Evolutionary conservation across 1,139 yeast genomes (phyloP), one percentile per base, ranked within the genome.

Genomic region (Blastobotrys arbuscula): DNA sequence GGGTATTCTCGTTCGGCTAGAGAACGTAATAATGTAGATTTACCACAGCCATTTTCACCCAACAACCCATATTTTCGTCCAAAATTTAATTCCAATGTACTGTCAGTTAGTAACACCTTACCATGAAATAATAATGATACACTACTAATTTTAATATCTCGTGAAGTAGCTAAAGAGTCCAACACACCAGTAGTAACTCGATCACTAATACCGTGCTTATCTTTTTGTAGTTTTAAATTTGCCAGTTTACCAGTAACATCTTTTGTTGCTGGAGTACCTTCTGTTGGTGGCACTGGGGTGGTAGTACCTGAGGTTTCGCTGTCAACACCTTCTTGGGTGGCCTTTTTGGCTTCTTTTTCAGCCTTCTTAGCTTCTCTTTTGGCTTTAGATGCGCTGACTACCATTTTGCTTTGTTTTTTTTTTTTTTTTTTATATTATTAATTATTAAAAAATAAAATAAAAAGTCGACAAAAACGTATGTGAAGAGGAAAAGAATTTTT

Each of bases 21-120:
- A 38, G 97, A 83, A 70, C 86, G 87, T 68, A 92, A 73, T 63
- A 92, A 82, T 28, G 99, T 92, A 39, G 97, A 89, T 72, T 92
- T 92, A 75, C 99, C 99, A 75, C 98, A 92, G 56, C 99, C 99
- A 70, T 92, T 92, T 72, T 90, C 97, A 67, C 99, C 99, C 62
- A 94, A 77, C 58, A 92, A 78, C 53, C 71, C 72, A 68, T 94
- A 92, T 71, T 96, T 82, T 74, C 97, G 87, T 66, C 98, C 98
- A 70, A 82, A 90, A 74, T 92, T 94, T 73, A 92, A 81, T 75
- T 92, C 98, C 61, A 92, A 72, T 44, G 77, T 77, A 40, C 97
- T 83, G 70, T 92, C 98, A 72, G 88, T 96, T 61, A 92, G 78
- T 67, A 92, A 75, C 50, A 92, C 97, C 68, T 90, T 92, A 75